These are phyloP conservation scores for Samsoniella hepiali DNA, from an alignment of 2,329 filamentous ascomycete genomes.

Conservation along the genomic window DNA sequence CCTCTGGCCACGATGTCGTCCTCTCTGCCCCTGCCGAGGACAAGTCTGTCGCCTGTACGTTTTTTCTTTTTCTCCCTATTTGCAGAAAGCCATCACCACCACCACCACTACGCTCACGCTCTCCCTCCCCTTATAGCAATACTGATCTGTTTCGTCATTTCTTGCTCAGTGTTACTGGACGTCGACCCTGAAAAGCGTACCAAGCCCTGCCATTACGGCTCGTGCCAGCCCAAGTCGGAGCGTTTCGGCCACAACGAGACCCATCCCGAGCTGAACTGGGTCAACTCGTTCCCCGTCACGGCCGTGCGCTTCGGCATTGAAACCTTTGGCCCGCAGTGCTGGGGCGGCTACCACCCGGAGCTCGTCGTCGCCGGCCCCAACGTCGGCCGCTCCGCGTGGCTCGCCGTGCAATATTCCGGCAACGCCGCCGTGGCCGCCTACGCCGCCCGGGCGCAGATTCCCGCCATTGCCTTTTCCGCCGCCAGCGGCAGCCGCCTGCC, in stretches of 20 bases:
- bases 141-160: no score
- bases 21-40: conserved; percentile 66
- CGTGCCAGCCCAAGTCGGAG: conserved; percentile 55
- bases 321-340: conserved; percentile 51
- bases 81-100: neutral
- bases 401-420: conserved; percentile 57
- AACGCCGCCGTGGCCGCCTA: conserved; percentile 64
- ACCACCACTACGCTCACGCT: neutral
- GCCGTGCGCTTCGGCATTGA: conserved; percentile 56
- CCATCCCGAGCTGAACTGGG: conserved; percentile 62
- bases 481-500: conserved; percentile 45
- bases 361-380: conserved; percentile 66
- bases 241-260: conserved; percentile 55
- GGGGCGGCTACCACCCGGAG: conserved; percentile 51
- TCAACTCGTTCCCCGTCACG: conserved; percentile 67
- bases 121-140: neutral
- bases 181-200: no score
- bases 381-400: conserved; percentile 54
- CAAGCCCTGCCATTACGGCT: conserved; percentile 56
- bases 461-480: conserved; percentile 67
- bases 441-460: conserved; percentile 54
- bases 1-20: conserved; percentile 57
- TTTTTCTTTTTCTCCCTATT: neutral
- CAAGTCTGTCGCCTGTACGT: conserved; percentile 57
- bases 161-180: no score